Base-by-base conservation (phyloP, 2,329 filamentous ascomycete genomes). In the Aspergillus sclerotialis region DNA sequence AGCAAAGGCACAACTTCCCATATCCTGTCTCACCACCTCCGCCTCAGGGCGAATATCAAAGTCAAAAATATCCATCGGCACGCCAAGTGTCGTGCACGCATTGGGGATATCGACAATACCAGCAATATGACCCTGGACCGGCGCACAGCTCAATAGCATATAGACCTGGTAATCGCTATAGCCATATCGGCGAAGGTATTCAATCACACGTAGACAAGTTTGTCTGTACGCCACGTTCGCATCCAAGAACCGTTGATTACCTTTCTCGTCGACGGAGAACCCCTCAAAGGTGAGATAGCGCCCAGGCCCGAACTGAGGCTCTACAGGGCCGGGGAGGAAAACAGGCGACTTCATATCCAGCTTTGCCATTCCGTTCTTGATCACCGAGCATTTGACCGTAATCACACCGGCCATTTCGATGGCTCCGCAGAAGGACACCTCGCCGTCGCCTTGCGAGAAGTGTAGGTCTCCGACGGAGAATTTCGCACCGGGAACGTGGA, bases 331-430 rank as follows among this genome's bases (percentile, higher is more conserved):
- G 0, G 87, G 86, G 21, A 86, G 73, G 65, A 89, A 94, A 33
- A 94, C 84, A 1, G 88, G 88, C 5, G 76, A 82, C 60, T 87
- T 89, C 64, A 93, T 80, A 1, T 73, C 81, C 33, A 94, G 64
- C 21, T 86, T 74, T 28, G 70, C 70, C 53, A 93, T 73, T 13
- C 88, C 89, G 44, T 78, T 73, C 59, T 92, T 93, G 69, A 94
- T 80, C 11, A 94, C 83, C 32, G 76, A 80, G 68, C 94, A 89
- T 52, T 92, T 94, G 61, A 94, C 76, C 3, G 88, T 94, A 48
- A 94, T 94, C 28, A 86, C 69, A 4, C 88, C 88, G 0, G 88
- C 86, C 84, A 95, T 95, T 60, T 95, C 89, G 50, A 94, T 95
- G 5, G 88, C 89, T 13, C 83, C 83, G 44, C 83, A 88, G 55